Conservation (phyloP, 495 filamentous ascomycete species). For the Aspergillus avenaceus region DNA sequence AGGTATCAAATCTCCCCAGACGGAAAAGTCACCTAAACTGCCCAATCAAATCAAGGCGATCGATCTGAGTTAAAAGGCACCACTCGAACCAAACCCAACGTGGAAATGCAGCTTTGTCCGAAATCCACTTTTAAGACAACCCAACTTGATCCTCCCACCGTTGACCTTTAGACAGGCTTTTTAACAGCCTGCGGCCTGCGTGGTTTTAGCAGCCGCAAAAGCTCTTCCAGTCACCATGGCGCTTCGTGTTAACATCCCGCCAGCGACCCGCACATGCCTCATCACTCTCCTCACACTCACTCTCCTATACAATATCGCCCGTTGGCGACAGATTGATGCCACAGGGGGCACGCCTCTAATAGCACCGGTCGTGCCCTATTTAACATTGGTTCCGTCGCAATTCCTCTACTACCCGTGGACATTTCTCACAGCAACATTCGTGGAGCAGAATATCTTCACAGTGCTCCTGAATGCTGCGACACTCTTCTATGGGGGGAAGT, state of each 20-base stretch:
- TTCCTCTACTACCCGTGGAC: slow-evolving; percentile 91
- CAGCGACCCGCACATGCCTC: slow-evolving; percentile 80
- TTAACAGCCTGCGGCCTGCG: slow-evolving; percentile 28
- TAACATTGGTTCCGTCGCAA: slow-evolving; percentile 77
- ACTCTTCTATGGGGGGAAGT: slow-evolving; percentile 89
- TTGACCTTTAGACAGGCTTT: slow-evolving; percentile 12
- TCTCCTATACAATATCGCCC: slow-evolving; percentile 66
- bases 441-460: slow-evolving; percentile 91
- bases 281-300: slow-evolving; percentile 71
- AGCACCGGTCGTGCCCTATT: slow-evolving; percentile 71
- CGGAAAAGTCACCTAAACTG: not conserved
- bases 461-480: slow-evolving; percentile 74
- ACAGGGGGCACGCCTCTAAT: slow-evolving; percentile 36
- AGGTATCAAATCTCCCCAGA: not conserved
- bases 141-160: slow-evolving; percentile 8
- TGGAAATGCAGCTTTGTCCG: not conserved
- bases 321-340: slow-evolving; percentile 62
- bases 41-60: slow-evolving; percentile 11
- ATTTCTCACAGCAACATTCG: slow-evolving; percentile 78
- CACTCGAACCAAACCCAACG: slow-evolving; percentile 1
- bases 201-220: slow-evolving; percentile 23
- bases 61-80: not conserved
- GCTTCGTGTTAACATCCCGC: slow-evolving; percentile 85
- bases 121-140: not conserved
- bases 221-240: slow-evolving; percentile 52